phyloP scores from a whole-genome alignment of 2,329 filamentous ascomycete species.

The Podosphaera leucotricha region DNA sequence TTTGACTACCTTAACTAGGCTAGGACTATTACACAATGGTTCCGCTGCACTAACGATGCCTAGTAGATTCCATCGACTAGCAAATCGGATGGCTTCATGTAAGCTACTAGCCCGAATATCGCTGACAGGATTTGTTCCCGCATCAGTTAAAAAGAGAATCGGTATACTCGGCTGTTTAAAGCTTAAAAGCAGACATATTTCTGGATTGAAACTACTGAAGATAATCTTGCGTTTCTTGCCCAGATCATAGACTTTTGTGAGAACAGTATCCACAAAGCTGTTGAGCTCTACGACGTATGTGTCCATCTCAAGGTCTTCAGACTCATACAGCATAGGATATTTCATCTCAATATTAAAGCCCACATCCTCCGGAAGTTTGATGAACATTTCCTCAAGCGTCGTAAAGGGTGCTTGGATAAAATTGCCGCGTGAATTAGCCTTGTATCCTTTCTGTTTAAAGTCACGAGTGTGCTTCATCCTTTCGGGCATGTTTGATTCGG shows the following conservation, averaged over 20 bases:
- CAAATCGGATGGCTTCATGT: constrained; percentile 89
- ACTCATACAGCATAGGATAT: constrained; percentile 94
- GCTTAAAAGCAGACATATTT: constrained; percentile 78
- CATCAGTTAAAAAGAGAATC: constrained; percentile 81
- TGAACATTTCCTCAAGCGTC: constrained; percentile 82
- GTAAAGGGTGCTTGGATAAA: constrained; percentile 94
- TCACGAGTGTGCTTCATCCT: constrained; percentile 94
- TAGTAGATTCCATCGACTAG: constrained; percentile 79
- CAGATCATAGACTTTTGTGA: constrained; percentile 73
- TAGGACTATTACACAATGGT: constrained; percentile 68
- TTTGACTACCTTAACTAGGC: constrained; percentile 80
- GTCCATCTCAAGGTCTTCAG: constrained; percentile 89
- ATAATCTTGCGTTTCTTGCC: constrained; percentile 72
- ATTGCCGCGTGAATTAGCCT: constrained; percentile 79
- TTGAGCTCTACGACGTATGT: constrained; percentile 90
- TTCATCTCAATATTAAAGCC: constrained; percentile 99
- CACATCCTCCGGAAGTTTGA: constrained; percentile 54
- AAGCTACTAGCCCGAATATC: constrained; percentile 79
- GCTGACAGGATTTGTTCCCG: constrained; percentile 56
- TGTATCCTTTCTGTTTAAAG: constrained; percentile 86
- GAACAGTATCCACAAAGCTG: constrained; percentile 82
- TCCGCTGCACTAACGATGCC: constrained; percentile 79
- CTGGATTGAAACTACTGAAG: constrained; percentile 93
- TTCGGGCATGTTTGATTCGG: constrained; percentile 29
- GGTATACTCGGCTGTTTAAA: constrained; percentile 97